Conservation (phyloP, 2,329 filamentous ascomycete species). For the Fusarium sp. region DNA sequence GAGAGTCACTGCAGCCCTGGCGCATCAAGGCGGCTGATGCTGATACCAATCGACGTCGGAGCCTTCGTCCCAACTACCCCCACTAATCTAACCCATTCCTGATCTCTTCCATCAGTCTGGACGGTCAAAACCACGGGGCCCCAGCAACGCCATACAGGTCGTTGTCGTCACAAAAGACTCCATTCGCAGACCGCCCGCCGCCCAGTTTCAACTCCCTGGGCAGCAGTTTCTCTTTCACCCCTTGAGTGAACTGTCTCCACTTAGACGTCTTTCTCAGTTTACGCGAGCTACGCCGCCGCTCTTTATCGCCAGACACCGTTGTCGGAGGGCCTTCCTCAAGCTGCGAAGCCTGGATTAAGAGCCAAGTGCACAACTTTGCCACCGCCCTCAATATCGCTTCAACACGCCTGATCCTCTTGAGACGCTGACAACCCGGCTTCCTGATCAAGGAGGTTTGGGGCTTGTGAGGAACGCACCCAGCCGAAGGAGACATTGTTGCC, state of each 20-base stretch:
- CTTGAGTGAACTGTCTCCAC: slow-evolving; percentile 9
- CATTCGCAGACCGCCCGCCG: slow-evolving; percentile 33
- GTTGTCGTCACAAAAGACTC: slow-evolving; percentile 31
- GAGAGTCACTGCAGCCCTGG: slow-evolving; percentile 36
- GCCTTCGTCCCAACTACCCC: slow-evolving; percentile 42
- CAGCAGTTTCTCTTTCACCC: slow-evolving; percentile 2
- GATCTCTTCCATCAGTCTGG: slow-evolving; percentile 34
- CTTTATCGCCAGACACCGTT: slow-evolving; percentile 10
- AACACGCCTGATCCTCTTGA: not conserved
- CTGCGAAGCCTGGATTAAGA: slow-evolving; percentile 2
- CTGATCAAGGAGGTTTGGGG: slow-evolving; percentile 28
- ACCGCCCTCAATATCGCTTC: slow-evolving; percentile 11
- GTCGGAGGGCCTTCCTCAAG: slow-evolving; percentile 2
- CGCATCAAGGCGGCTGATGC: slow-evolving; percentile 40
- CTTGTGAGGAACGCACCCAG: slow-evolving; percentile 27
- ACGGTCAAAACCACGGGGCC: slow-evolving; percentile 32
- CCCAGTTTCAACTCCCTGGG: slow-evolving; percentile 8
- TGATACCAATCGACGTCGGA: slow-evolving; percentile 36
- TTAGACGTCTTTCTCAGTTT: slow-evolving; percentile 7
- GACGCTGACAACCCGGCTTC: slow-evolving; percentile 11
- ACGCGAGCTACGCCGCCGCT: slow-evolving; percentile 9
- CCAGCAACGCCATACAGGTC: slow-evolving; percentile 32
- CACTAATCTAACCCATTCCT: slow-evolving; percentile 41
- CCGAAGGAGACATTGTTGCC: slow-evolving; percentile 15
- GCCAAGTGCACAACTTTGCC: slow-evolving; percentile 3